Conservation (phyloP, 2,329 filamentous ascomycete species). For the Colletotrichum ledebouriae region DNA sequence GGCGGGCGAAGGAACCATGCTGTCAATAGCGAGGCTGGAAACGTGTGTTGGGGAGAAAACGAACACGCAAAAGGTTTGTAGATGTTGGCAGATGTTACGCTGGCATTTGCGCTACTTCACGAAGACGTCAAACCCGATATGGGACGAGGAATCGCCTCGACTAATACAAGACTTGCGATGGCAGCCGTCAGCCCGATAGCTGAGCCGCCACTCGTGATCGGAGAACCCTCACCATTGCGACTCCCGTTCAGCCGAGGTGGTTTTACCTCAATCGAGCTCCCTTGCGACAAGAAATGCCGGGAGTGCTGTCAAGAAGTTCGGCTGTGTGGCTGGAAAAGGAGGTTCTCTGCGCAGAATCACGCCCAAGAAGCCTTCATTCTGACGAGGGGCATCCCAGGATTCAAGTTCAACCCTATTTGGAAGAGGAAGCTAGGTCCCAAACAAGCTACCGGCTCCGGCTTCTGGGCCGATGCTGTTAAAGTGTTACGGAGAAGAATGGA, state of each 20-base stretch:
- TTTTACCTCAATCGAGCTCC: conserved; percentile 1
- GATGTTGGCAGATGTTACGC: background rate
- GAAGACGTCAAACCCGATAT: background rate
- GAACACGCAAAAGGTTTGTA: conserved; percentile 1
- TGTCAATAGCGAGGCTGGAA: background rate
- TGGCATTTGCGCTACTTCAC: background rate
- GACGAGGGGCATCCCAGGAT: conserved; percentile 4
- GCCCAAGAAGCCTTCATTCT: background rate
- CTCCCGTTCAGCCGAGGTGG: background rate
- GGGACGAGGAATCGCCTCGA: conserved; percentile 17
- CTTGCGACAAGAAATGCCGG: conserved; percentile 17
- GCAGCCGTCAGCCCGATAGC: conserved; percentile 18
- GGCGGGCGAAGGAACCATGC: conserved; percentile 34
- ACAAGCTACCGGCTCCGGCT: conserved; percentile 12
- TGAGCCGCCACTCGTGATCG: background rate
- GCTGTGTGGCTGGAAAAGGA: background rate
- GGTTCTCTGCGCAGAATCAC: background rate
- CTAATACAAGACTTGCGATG: conserved; percentile 37
- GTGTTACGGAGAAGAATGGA: background rate
- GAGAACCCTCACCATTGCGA: background rate
- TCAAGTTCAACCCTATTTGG: conserved; percentile 18
- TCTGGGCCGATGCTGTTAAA: conserved; percentile 18
- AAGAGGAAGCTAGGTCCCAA: conserved; percentile 21
- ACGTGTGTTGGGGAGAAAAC: background rate
- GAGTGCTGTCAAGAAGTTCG: background rate